phyloP scores from a whole-genome alignment of 345 rosid species.

The Psidium friedrichsthalianum region DNA sequence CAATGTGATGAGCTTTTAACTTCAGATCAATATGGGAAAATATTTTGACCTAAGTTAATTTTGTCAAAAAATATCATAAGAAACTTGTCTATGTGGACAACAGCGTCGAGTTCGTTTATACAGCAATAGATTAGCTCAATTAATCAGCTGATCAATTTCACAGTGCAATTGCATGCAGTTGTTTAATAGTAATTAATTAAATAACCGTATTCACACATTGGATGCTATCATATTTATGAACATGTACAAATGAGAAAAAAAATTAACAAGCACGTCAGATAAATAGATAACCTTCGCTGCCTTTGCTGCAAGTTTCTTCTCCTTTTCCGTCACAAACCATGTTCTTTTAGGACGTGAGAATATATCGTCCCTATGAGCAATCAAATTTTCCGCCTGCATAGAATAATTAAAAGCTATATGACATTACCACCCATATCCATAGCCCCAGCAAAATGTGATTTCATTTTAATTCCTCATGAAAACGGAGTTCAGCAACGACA shows the following conservation, averaged over 20 bases:
- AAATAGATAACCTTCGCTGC: constrained; percentile 44
- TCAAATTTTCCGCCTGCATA: constrained; percentile 87
- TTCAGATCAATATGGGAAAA: neutral
- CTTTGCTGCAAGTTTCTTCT: constrained; percentile 66
- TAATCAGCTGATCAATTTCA: neutral
- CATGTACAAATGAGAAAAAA: neutral
- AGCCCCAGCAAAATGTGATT: neutral
- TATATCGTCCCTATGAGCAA: constrained; percentile 74
- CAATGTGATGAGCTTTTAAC: neutral
- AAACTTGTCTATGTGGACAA: neutral
- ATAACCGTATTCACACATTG: neutral
- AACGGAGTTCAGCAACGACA: neutral
- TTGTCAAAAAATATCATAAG: neutral
- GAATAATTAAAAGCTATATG: neutral
- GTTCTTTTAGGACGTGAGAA: constrained; percentile 83
- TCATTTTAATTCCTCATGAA: neutral
- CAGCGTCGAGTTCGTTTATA: neutral
- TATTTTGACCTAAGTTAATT: neutral
- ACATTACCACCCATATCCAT: neutral
- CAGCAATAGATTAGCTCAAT: neutral
- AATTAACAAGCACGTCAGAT: neutral
- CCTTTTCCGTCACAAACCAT: constrained; percentile 86
- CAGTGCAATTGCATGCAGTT: neutral
- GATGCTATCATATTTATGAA: neutral
- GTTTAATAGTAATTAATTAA: neutral